phyloP scores from a whole-genome alignment of 2,329 filamentous ascomycete species.

The Diaporthe vaccinii region DNA sequence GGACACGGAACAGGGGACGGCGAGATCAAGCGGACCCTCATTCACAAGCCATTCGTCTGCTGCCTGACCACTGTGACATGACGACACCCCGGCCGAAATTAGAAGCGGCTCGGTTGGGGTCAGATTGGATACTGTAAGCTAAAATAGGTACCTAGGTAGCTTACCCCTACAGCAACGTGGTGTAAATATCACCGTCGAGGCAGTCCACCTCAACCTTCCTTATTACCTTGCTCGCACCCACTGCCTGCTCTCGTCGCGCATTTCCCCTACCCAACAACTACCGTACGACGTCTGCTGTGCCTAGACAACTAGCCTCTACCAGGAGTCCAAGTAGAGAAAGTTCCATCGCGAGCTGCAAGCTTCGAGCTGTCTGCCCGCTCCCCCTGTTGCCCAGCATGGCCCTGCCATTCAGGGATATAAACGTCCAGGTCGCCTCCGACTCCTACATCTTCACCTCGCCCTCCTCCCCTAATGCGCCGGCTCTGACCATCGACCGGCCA shows the following conservation, averaged over 20 bases:
- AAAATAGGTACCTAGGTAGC: conserved; percentile 35
- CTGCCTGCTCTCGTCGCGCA: not conserved
- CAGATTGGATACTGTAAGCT: conserved; percentile 18
- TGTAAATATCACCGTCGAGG: conserved; percentile 24
- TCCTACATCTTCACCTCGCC: conserved; percentile 98
- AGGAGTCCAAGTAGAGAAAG: not conserved
- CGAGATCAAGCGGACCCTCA: conserved; percentile 29
- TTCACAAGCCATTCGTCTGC: conserved; percentile 35
- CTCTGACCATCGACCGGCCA: conserved; percentile 90
- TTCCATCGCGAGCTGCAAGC: conserved; percentile 12
- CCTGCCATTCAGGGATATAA: conserved; percentile 93
- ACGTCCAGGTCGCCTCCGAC: conserved; percentile 90
- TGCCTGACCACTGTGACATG: conserved; percentile 28
- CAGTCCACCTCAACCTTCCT: conserved; percentile 9
- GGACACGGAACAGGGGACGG: conserved; percentile 6
- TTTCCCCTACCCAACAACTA: not conserved
- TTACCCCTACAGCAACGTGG: conserved; percentile 35
- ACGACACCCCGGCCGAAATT: conserved; percentile 40
- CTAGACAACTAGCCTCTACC: not conserved
- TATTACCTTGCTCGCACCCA: not conserved
- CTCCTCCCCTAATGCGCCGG: conserved; percentile 89
- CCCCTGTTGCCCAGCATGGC: conserved; percentile 48
- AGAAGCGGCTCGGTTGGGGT: conserved; percentile 36
- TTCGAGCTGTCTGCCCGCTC: conserved; percentile 1
- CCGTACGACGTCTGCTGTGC: not conserved